Conservation (phyloP, 495 filamentous ascomycete genomes). For the Lindgomyces ingoldianus region DNA sequence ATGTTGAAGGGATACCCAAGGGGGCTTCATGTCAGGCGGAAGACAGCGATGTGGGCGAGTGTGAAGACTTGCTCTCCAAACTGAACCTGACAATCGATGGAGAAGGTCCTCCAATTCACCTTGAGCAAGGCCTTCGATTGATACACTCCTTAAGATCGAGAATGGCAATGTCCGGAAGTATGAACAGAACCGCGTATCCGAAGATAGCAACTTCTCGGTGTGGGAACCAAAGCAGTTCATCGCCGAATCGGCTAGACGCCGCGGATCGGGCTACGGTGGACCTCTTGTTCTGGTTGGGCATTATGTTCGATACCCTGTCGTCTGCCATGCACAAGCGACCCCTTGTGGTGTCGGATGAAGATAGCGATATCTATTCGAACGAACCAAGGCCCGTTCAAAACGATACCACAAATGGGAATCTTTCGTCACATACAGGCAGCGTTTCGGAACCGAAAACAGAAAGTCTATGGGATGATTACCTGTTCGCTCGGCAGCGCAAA, state of each 20-base stretch:
- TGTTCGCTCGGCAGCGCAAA: constrained; percentile 38
- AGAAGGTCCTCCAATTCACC: constrained; percentile 46
- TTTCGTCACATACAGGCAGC: constrained; percentile 2
- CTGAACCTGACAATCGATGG: constrained; percentile 41
- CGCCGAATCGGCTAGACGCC: constrained; percentile 24
- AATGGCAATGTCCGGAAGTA: constrained; percentile 21
- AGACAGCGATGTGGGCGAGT: constrained; percentile 31
- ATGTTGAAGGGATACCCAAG: neutral
- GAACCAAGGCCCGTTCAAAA: neutral
- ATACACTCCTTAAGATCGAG: constrained; percentile 36
- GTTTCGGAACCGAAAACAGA: neutral
- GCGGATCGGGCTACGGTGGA: constrained; percentile 48
- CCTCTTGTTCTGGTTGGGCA: constrained; percentile 52
- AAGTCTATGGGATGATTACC: constrained; percentile 45
- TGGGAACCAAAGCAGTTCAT: neutral
- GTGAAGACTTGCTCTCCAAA: constrained; percentile 26
- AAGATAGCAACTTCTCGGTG: neutral
- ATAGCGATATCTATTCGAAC: constrained; percentile 46
- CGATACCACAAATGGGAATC: neutral
- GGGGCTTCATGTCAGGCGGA: neutral
- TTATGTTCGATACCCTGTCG: constrained; percentile 56
- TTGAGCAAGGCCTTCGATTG: constrained; percentile 46
- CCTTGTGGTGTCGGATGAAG: constrained; percentile 51
- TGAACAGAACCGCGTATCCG: neutral
- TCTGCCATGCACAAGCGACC: constrained; percentile 52